Conservation (phyloP, 257 asterid species). For the Petunia axillaris region DNA sequence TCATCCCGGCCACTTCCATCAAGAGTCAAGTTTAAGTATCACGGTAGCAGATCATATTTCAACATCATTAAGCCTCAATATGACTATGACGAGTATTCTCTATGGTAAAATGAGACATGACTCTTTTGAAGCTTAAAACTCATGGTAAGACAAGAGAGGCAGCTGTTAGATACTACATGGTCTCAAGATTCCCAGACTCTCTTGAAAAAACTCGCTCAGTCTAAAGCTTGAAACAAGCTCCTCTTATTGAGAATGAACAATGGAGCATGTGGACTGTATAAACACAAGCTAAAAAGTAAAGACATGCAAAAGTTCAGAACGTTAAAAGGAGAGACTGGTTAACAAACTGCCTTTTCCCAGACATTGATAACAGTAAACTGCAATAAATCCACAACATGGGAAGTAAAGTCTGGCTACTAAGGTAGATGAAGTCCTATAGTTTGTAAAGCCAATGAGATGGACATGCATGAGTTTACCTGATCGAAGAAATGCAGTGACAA, state of each 20-base stretch:
- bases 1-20: background rate
- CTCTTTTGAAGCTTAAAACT: background rate
- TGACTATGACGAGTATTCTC: background rate
- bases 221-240: background rate
- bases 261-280: background rate
- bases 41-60: background rate
- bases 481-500: background rate
- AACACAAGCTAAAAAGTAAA: too few species aligned
- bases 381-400: background rate
- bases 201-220: background rate
- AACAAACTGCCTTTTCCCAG: background rate
- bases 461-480: background rate
- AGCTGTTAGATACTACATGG: background rate
- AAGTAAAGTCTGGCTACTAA: background rate
- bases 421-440: background rate
- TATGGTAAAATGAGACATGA: background rate
- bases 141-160: background rate
- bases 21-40: background rate
- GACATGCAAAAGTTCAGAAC: background rate
- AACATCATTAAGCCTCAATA: background rate
- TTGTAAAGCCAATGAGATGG: background rate
- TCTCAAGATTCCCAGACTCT: background rate
- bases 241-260: background rate
- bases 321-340: background rate
- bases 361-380: background rate